These are phyloP conservation scores for Dendrobium huoshanense DNA, from an alignment of 106 monocot species.

Conservation along the genomic window DNA sequence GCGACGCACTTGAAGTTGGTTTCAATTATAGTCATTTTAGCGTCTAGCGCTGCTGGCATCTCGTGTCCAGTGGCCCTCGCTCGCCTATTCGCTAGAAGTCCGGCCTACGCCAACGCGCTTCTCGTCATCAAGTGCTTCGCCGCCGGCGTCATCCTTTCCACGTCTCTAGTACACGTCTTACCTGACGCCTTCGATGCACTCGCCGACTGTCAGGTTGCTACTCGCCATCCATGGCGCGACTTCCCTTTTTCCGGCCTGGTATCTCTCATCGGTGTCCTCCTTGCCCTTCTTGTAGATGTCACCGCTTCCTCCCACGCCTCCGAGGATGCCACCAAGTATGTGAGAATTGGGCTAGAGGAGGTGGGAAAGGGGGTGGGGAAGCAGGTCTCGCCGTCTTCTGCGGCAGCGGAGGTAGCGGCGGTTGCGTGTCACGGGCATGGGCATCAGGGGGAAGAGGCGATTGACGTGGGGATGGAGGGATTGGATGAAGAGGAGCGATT, in stretches of 20 bases:
- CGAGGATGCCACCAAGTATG: conserved; percentile 6
- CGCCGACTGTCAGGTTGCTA: conserved; percentile 59
- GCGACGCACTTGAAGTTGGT: conserved; percentile 67
- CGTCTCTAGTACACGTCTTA: conserved; percentile 92
- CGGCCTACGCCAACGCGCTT: conserved; percentile 41
- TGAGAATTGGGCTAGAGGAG: conserved; percentile 18
- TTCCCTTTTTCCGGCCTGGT: conserved; percentile 93
- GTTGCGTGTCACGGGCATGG: conserved; percentile 7
- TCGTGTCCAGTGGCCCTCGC: conserved; percentile 67
- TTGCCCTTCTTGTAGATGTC: conserved; percentile 88
- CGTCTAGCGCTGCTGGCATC: conserved; percentile 60
- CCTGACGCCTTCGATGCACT: conserved; percentile 86
- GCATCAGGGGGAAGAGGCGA: conserved; percentile 16
- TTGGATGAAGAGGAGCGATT: conserved; percentile 53
- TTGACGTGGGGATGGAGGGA: conserved; percentile 17
- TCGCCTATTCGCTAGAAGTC: conserved; percentile 42
- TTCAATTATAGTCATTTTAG: conserved; percentile 61
- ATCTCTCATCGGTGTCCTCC: conserved; percentile 62
- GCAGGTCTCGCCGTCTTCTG: not conserved
- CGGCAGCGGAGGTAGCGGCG: not conserved
- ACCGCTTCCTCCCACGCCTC: conserved; percentile 58
- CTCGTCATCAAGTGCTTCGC: conserved; percentile 93
- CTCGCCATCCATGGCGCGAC: conserved; percentile 68
- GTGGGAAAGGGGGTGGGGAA: conserved; percentile 3
- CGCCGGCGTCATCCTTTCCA: conserved; percentile 90